Base-by-base conservation (phyloP, 2,329 filamentous ascomycete genomes). In the Fusarium acutatum region DNA sequence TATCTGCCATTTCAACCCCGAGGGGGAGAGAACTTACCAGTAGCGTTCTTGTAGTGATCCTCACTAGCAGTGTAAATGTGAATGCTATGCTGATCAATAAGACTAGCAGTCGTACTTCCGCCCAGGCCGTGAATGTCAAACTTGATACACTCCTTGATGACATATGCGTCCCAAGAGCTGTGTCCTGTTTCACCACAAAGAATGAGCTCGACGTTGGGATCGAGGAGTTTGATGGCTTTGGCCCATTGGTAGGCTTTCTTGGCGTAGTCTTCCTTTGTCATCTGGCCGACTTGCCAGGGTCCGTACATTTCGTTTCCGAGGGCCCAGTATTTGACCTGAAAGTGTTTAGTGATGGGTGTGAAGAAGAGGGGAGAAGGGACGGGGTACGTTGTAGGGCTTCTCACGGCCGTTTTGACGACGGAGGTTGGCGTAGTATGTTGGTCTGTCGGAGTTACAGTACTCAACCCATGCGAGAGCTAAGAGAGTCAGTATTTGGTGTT, bases 391-490 rank as follows among this genome's bases (percentile, higher is more conserved):
- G 83, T 96, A 96, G 9, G 94, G 94, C 82, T 94, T 89, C 63
- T 91, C 87, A 37, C 89, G 91, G 17, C 94, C 94, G 82, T 96
- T 92, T 76, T 92, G 87, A 18, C 94, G 88, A 37, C 94, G 90
- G 56, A 95, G 85, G 79, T 96, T 95, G 71, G 94, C 94, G 80
- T 94, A 96, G 85, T 96, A 88, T 15, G 92, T 95, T 81, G 95
- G 88, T 62, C 87, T 86, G n/a, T 88, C 89, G 6, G 90, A 91
- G 83, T 96, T 96, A 85, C 94, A 96, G 84, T 96, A 96, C 80
- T 96, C 94, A 26, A 96, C 86, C 94, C 94, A 96, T 17, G 87
- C 93, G 37, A 96, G 86, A 5, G 85, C 88, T 81, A 10, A 8
- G 1, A 0, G 26, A 58, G 30, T 38, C 15, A 66, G 40, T 53